These are phyloP conservation scores for Nasturtium officinale DNA, from an alignment of 345 rosid species.

Conservation along the genomic window DNA sequence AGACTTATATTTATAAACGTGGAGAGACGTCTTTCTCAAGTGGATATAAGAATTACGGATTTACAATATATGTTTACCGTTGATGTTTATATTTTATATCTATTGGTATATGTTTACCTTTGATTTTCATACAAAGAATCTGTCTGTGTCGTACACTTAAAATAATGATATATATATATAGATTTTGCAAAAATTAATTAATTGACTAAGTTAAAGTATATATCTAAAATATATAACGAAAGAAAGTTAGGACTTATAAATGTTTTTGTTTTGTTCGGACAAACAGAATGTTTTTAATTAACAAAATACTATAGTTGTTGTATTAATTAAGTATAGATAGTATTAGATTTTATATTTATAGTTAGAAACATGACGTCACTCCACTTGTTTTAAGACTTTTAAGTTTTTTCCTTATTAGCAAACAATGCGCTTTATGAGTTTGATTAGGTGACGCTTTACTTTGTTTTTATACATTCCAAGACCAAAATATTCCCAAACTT, in stretches of 20 bases:
- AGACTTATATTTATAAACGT: not conserved
- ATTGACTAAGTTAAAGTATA: not conserved
- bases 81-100: no score
- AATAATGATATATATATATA: no score
- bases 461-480: not conserved
- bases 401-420: no score
- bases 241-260: no score
- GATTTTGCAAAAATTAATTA: no score
- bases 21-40: conserved; percentile 14
- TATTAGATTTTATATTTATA: not conserved
- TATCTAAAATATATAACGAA: no score
- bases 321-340: not conserved
- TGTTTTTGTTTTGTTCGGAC: conserved; percentile 1
- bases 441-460: conserved; percentile 22
- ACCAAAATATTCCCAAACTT: conserved; percentile 1
- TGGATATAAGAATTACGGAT: not conserved
- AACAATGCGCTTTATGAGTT: not conserved
- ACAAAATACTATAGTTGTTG: not conserved
- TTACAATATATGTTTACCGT: conserved; percentile 2
- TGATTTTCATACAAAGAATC: no score
- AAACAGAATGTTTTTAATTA: conserved; percentile 12
- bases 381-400: not conserved
- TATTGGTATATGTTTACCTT: no score
- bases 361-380: not conserved
- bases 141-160: no score